Base-by-base conservation (phyloP, 2,329 filamentous ascomycete genomes). In the Seiridium unicorne region DNA sequence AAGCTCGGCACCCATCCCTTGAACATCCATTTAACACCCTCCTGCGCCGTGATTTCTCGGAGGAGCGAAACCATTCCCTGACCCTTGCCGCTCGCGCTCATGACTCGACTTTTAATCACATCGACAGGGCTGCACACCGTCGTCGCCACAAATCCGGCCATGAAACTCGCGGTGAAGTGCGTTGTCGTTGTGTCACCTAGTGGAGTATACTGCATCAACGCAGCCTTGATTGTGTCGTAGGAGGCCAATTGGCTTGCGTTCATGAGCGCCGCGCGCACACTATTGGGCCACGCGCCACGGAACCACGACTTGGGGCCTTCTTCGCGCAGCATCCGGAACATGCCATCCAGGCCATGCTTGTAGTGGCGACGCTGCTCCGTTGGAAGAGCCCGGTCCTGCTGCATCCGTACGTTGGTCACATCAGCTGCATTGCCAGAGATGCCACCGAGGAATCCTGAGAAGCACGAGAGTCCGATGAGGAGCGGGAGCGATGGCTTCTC, bases 341-440 rank as follows among this genome's bases (percentile, higher is more conserved):
- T 81, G 35, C 95, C 95, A 72, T 98, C 89, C 53, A 97, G 74
- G 3, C 93, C 95, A 74, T 98, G 85, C 64, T 87, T 89, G 79
- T 99, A 99, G 76, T 96, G 95, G 60, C 94, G 86, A 53, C 92
- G 87, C 70, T 96, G 80, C 4, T 83, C 83, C 1, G 78, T 70
- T 0, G 93, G 90, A 1, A 97, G 85, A 0, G 92, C 87, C 2
- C 91, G 89, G 70, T 89, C 95, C 77, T 96, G 92, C 78, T 99
- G 95, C 95, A 99, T 99, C 66, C 95, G 92, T 55, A 99, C 95
- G 76, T 99, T 99, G 70, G 97, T 83, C 40, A 99, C 93, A 74
- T 99, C 95, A 65, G 93, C 94, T 3, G 93, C 93, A 77, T 98
- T 99, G 65, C 95, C 95, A 5, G 89, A 91, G 51, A 98, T 79